These are phyloP conservation scores for Fusarium piperis DNA, from an alignment of 2,329 filamentous ascomycete genomes.

Conservation along the genomic window DNA sequence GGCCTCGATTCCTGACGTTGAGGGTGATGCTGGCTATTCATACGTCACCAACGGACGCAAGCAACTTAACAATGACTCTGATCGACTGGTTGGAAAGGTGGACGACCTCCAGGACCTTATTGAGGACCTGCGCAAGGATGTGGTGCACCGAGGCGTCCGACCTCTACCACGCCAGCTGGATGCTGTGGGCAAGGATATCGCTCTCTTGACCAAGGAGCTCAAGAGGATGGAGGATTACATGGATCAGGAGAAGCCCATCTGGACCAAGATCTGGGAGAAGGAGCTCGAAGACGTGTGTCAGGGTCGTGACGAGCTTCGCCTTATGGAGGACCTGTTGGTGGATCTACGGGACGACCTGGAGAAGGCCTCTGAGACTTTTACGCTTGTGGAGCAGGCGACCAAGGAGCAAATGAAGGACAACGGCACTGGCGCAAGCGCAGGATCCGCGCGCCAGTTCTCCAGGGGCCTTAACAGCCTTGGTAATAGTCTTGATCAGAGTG, in stretches of 20 bases:
- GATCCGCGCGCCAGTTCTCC: conserved; percentile 65
- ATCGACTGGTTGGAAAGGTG: conserved; percentile 88
- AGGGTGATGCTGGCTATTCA: conserved; percentile 81
- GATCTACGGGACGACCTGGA: conserved; percentile 95
- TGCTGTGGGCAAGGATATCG: conserved; percentile 87
- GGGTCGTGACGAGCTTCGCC: conserved; percentile 91
- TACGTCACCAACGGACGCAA: conserved; percentile 92
- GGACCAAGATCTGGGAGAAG: conserved; percentile 99
- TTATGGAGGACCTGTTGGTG: conserved; percentile 94
- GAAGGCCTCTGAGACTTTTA: conserved; percentile 92
- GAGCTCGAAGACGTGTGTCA: conserved; percentile 96
- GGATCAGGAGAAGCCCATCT: conserved; percentile 90
- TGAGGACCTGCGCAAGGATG: conserved; percentile 96
- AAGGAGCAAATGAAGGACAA: conserved; percentile 92
- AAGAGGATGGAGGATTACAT: conserved; percentile 95
- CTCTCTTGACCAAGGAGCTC: conserved; percentile 81
- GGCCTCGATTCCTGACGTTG: conserved; percentile 74
- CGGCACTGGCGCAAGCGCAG: conserved; percentile 60
- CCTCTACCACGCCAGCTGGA: conserved; percentile 92
- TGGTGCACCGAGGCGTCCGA: conserved; percentile 90
- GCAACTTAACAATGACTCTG: conserved; percentile 84
- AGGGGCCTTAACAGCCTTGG: conserved; percentile 64
- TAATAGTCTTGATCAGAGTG: conserved; percentile 72
- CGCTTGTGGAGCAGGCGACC: conserved; percentile 96
- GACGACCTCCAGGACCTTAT: conserved; percentile 98